Base-by-base conservation (phyloP, 2,329 filamentous ascomycete genomes). In the Xylaria multiplex region DNA sequence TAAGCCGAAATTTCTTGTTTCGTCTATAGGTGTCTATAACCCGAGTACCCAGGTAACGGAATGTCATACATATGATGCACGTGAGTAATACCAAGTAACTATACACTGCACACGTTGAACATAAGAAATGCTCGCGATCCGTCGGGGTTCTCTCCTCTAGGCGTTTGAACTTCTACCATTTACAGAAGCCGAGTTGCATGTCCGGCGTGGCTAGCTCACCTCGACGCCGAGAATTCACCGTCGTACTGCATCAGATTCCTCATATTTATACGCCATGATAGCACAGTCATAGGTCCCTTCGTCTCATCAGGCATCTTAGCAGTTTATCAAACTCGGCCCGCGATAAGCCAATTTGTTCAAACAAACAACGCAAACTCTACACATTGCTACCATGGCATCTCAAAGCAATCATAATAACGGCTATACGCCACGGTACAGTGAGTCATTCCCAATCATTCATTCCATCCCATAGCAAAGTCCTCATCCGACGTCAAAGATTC, bases 361-460 rank as follows among this genome's bases (percentile, higher is more conserved):
- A n/a, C 32, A 60, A 54, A 52, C 56, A 22, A 24, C 37, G 45
- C 32, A 43, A 27, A 37, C 16, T 30, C 13, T 50, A 40, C 35
- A 40, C 6, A 24, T 19, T n/a, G 35, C 42, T 48, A 72, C 68
- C 22, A 78, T 78, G 77, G 22, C 59, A 16, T 58, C 67, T 48
- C 55, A 57, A 32, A 62, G 72, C 65, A 56, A 53, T 45, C 43
- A 59, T 30, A 60, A 64, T 57, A 65, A 62, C 62, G 67, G 65
- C 67, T 66, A 67, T 30, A 59, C 62, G 71, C 74, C 71, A 57
- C 74, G 68, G 73, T 78, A 76, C 69, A 74, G 77, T 79, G 72
- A 79, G 77, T 78, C 55, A 49, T 68, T 32, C 22, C 16, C 59
- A 48, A 43, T 48, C 54, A 59, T 43, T 57, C 48, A 43, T 45